Conservation (phyloP, 2,329 filamentous ascomycete species). For the Neofusicoccum laricinum region DNA sequence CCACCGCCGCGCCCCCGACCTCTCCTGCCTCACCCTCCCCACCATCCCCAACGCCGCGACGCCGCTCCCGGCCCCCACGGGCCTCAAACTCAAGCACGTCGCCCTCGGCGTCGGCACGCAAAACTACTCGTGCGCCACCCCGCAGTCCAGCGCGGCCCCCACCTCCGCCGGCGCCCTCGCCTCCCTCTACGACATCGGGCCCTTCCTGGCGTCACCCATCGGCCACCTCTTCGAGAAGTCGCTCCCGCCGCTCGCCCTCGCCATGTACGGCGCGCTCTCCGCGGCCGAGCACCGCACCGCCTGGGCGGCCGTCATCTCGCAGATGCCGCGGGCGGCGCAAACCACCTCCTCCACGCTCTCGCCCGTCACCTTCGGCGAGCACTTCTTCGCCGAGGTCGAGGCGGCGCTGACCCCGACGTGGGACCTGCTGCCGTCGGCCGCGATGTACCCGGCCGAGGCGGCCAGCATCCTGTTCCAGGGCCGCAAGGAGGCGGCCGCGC, state of each 20-base stretch:
- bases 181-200: slow-evolving; percentile 20
- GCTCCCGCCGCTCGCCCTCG: slow-evolving; percentile 2
- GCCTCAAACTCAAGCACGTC: slow-evolving; percentile 41
- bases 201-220: slow-evolving; percentile 7
- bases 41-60: slow-evolving; percentile 39
- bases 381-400: slow-evolving; percentile 59
- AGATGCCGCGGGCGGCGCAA: background rate
- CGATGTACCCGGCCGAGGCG: slow-evolving; percentile 29
- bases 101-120: slow-evolving; percentile 49
- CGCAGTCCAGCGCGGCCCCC: slow-evolving; percentile 24
- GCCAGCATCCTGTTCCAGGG: slow-evolving; percentile 21
- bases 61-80: slow-evolving; percentile 28
- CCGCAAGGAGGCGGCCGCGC: slow-evolving; percentile 49
- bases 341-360: too few species aligned
- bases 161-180: slow-evolving; percentile 20
- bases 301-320: background rate
- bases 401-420: slow-evolving; percentile 56
- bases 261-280: slow-evolving; percentile 4
- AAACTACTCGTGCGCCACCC: slow-evolving; percentile 31
- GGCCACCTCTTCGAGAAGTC: background rate
- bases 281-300: background rate
- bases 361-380: slow-evolving; percentile 54
- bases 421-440: slow-evolving; percentile 43
- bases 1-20: background rate
- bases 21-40: slow-evolving; percentile 1